These are phyloP conservation scores for Zymoseptoria crescenta DNA, from an alignment of 2,329 filamentous ascomycete species.

Conservation along the genomic window DNA sequence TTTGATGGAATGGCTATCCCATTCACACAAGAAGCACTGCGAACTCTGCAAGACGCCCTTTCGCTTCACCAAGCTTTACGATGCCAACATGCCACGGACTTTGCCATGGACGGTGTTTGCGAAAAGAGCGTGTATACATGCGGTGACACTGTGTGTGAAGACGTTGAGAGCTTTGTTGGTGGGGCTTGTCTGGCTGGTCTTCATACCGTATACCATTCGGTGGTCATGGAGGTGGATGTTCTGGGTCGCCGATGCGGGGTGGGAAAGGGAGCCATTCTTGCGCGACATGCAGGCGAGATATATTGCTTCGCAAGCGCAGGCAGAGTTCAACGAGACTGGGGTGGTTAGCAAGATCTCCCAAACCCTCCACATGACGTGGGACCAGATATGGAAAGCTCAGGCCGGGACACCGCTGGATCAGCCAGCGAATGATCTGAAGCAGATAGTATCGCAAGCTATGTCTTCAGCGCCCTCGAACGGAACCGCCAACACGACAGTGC, in stretches of 20 bases:
- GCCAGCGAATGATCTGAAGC: constrained; percentile 2
- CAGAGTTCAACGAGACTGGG: constrained; percentile 3
- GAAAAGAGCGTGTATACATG: constrained; percentile 67
- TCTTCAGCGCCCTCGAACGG: background rate
- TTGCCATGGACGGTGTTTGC: constrained; percentile 76
- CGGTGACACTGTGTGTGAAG: constrained; percentile 36
- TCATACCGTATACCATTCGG: constrained; percentile 84
- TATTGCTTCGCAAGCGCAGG: constrained; percentile 5
- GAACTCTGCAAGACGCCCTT: constrained; percentile 98
- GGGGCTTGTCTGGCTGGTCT: constrained; percentile 76
- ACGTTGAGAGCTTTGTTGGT: constrained; percentile 63
- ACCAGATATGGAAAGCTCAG: background rate
- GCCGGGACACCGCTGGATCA: constrained; percentile 1
- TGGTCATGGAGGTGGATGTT: constrained; percentile 90
- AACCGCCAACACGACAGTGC: constrained; percentile 4
- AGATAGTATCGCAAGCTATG: background rate
- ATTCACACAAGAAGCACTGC: constrained; percentile 99
- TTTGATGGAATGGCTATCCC: constrained; percentile 96
- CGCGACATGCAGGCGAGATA: constrained; percentile 13
- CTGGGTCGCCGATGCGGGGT: constrained; percentile 80
- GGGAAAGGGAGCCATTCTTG: constrained; percentile 40
- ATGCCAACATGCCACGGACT: constrained; percentile 80
- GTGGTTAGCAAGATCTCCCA: constrained; percentile 1
- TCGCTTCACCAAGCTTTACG: constrained; percentile 95
- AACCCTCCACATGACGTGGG: background rate